phyloP scores from a whole-genome alignment of 495 filamentous ascomycete genomes.

The Neurospora intermedia region DNA sequence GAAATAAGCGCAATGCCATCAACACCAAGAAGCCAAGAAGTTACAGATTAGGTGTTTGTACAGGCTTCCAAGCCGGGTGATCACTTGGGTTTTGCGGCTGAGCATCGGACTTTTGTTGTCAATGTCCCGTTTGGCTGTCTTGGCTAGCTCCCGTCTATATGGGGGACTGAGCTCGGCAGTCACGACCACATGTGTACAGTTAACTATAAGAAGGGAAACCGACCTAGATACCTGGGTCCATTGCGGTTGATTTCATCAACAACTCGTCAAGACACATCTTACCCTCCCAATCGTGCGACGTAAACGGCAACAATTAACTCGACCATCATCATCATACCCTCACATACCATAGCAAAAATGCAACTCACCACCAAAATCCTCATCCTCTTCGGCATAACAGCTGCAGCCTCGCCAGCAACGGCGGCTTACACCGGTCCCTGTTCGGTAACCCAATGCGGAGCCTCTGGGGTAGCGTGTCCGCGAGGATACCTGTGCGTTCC shows the following conservation, averaged over 20 bases:
- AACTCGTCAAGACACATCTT: too few species aligned
- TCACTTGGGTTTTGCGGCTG: neutral
- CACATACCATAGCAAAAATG: neutral
- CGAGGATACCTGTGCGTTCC: slow-evolving; percentile 18
- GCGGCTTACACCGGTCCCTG: slow-evolving; percentile 20
- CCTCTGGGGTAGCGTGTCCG: slow-evolving; percentile 8
- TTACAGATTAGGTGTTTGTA: slow-evolving; percentile 4
- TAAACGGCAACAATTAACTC: neutral
- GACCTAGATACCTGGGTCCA: neutral
- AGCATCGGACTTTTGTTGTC: neutral
- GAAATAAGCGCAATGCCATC: neutral
- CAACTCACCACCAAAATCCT: neutral
- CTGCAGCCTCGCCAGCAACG: neutral
- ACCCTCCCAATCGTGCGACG: neutral
- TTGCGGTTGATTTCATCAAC: neutral
- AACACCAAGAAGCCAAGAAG: slow-evolving; percentile 3
- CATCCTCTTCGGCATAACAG: neutral
- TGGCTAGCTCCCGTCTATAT: neutral
- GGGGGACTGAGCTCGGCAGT: neutral
- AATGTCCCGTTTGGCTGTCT: neutral
- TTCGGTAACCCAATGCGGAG: slow-evolving; percentile 10
- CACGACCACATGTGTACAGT: too few species aligned
- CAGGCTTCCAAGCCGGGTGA: neutral
- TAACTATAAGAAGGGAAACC: neutral
- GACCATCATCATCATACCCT: neutral